Conservation (phyloP, 805 yeast species). For the Wickerhamiella lipophila region DNA sequence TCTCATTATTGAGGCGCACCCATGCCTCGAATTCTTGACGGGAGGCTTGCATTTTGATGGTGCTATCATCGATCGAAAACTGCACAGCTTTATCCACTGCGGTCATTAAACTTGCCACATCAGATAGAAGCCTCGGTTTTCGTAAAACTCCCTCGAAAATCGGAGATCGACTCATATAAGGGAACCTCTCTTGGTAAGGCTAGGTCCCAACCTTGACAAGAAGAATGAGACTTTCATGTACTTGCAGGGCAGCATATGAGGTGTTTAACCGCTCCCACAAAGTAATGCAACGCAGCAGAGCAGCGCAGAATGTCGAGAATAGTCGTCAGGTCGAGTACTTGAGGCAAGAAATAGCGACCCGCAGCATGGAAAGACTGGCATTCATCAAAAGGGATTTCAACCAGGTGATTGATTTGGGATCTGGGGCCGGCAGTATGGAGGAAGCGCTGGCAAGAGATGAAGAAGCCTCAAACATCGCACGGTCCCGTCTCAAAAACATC, state of each 20-base stretch:
- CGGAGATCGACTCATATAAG: neutral
- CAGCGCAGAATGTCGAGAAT: conserved; percentile 35
- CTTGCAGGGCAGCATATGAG: conserved; percentile 33
- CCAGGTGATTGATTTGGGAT: conserved; percentile 57
- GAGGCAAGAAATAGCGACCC: conserved; percentile 57
- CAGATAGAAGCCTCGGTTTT: neutral
- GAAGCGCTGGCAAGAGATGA: conserved; percentile 32
- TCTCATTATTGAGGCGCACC: conserved; percentile 17
- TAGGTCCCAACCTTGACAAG: neutral
- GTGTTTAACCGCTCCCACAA: conserved; percentile 58
- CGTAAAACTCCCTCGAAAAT: conserved; percentile 5
- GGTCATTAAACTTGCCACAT: neutral
- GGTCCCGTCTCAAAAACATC: conserved; percentile 39
- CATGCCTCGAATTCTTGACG: conserved; percentile 16
- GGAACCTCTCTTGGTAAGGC: no score
- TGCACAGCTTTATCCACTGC: neutral
- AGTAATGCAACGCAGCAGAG: conserved; percentile 44
- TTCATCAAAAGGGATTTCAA: conserved; percentile 55
- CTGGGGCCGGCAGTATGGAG: conserved; percentile 54
- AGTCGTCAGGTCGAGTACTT: conserved; percentile 56
- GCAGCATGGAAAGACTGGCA: conserved; percentile 63
- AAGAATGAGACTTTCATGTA: neutral
- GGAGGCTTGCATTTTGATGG: conserved; percentile 12
- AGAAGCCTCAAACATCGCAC: conserved; percentile 42
- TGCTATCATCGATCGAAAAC: conserved; percentile 10